Evolutionary conservation across 768 basidiomycete species (phyloP), one percentile per base, ranked within the genome.

Genomic region (Phylloporus sp.): DNA sequence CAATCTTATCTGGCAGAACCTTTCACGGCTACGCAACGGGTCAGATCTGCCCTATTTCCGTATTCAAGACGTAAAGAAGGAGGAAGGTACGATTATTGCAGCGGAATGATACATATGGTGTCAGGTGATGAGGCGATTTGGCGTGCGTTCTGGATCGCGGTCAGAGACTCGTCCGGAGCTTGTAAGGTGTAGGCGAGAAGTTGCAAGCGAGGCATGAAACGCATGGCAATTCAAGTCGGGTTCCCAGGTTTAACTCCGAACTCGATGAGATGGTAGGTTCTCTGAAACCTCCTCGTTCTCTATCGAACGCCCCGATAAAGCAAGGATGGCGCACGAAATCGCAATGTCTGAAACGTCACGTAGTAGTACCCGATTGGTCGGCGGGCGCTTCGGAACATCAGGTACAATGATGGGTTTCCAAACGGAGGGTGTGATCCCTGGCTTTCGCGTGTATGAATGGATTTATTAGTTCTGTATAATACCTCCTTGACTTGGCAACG

Each of bases 181-280:
- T 15, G 17, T 27, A 10, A 22, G n/a, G n/a, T 20, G 23, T 23
- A 13, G 13, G 41, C 29, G 34, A 18, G 29, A 18, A 18, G 5
- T 17, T 11, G 41, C 31, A 50, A 34, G 48, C 27, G 42, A 42
- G 29, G 17, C n/a, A 21, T 52, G 48, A 43, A 51, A 51, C 50
- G 13, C 35, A 21, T 15, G 32, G 17, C 20, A 29, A 33, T 35
- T 17, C 13, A 35, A 31, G 21, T n/a, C 41, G 41, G 32, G 20
- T 33, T 29, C n/a, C 26, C 27, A 34, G 9, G 26, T 26, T 32
- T 37, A 11, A 21, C 29, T 28, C 27, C 21, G 27, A 22, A 38
- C 14, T 17, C 5, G 26, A 21, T 14, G 44, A 31, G 13, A 8
- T 22, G 20, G 13, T 14, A 9, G 1, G 9, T 8, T 21, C 27